phyloP scores from a whole-genome alignment of 768 basidiomycete genomes.

The Lyophyllum decastes region DNA sequence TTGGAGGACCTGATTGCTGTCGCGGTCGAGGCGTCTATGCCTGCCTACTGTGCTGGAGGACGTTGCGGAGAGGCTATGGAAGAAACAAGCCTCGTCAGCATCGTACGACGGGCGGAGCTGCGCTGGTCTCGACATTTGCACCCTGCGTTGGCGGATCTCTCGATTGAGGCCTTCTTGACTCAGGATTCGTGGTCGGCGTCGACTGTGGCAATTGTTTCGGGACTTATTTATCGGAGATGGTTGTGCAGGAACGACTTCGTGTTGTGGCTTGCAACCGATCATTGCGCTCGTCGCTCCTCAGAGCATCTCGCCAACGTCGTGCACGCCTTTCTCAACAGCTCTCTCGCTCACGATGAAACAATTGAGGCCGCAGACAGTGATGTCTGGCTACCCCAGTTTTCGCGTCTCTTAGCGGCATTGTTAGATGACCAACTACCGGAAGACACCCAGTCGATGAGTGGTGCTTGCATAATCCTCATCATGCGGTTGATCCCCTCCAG shows the following conservation, averaged over 20 bases:
- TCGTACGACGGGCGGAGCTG: slow-evolving; percentile 25
- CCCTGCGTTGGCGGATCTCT: slow-evolving; percentile 20
- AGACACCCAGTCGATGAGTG: slow-evolving; percentile 18
- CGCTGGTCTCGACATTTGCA: slow-evolving; percentile 34
- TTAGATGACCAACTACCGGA: slow-evolving; percentile 15
- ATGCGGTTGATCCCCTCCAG: slow-evolving; percentile 24
- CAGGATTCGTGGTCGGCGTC: slow-evolving; percentile 44
- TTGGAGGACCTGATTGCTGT: slow-evolving; percentile 52
- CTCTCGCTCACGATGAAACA: slow-evolving; percentile 11
- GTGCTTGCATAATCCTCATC: slow-evolving; percentile 30
- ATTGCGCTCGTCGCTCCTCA: slow-evolving; percentile 21
- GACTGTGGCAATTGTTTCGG: slow-evolving; percentile 43
- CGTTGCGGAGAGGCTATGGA: slow-evolving; percentile 3
- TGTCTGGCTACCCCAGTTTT: slow-evolving; percentile 31
- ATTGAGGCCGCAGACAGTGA: slow-evolving; percentile 18
- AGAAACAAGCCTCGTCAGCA: slow-evolving; percentile 17
- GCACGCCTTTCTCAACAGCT: slow-evolving; percentile 48
- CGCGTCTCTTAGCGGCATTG: slow-evolving; percentile 20
- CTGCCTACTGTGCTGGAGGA: slow-evolving; percentile 35
- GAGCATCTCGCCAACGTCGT: slow-evolving; percentile 40
- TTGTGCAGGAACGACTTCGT: slow-evolving; percentile 25
- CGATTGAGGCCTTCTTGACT: slow-evolving; percentile 37
- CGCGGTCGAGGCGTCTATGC: slow-evolving; percentile 40
- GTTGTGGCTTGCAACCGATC: slow-evolving; percentile 42
- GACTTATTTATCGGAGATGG: slow-evolving; percentile 43